Evolutionary conservation across 192 early-diverging fungal species (phyloP).

Genomic region (Pilaira anomala): DNA sequence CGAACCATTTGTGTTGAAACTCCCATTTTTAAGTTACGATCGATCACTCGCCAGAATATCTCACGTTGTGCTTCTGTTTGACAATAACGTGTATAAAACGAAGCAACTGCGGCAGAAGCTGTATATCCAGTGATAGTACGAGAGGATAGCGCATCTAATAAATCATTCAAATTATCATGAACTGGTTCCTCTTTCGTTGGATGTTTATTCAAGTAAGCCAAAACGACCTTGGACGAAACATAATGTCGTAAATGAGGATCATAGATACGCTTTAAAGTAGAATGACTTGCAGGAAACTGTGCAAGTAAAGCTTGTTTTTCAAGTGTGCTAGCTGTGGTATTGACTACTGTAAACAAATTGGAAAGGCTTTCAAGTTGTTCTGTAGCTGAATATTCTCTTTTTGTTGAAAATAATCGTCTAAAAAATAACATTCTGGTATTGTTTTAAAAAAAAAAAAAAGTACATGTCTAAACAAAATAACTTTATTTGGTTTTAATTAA

Average conservation of each 20-base stretch:
- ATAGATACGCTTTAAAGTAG: slow-evolving; percentile 33
- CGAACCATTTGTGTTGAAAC: slow-evolving; percentile 19
- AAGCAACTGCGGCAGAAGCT: slow-evolving; percentile 11
- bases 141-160: slow-evolving; percentile 24
- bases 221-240: slow-evolving; percentile 13
- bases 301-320: slow-evolving; percentile 24
- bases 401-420: neutral
- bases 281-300: slow-evolving; percentile 4
- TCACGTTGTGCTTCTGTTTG: slow-evolving; percentile 11
- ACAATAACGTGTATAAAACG: slow-evolving; percentile 21
- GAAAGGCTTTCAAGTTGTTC: slow-evolving; percentile 14
- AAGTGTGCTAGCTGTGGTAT: slow-evolving; percentile 19
- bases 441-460: neutral
- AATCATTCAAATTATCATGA: neutral
- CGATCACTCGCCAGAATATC: slow-evolving; percentile 32
- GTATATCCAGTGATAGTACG: slow-evolving; percentile 23
- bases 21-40: slow-evolving; percentile 37
- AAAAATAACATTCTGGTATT: slow-evolving; percentile 2
- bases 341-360: slow-evolving; percentile 11
- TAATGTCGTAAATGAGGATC: slow-evolving; percentile 16
- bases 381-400: neutral
- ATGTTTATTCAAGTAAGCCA: slow-evolving; percentile 3
- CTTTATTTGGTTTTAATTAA: neutral
- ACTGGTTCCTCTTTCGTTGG: neutral
- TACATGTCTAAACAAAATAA: neutral